Base-by-base conservation (phyloP, 441 rosid species). In the Syzygium malaccense region DNA sequence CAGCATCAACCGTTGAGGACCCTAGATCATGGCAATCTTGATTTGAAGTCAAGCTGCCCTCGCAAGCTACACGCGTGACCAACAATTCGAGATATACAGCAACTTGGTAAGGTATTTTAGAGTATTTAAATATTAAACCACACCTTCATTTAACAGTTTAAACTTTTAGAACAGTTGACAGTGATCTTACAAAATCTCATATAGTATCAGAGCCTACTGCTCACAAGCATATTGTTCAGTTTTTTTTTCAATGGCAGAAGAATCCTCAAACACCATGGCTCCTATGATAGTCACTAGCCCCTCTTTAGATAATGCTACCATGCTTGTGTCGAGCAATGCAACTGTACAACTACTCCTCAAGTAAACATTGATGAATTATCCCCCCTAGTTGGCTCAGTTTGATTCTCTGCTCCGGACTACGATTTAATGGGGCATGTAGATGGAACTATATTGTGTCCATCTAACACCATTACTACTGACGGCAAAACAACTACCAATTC, bases 81-180 rank as follows among this genome's bases (percentile, higher is more conserved):
- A 60, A 17, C 66, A 60, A 32, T 60, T 28, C 8, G n/a, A 28
- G 66, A 60, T 60, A 2, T 17, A 28, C 0, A 0, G 66, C 2
- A 1, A 60, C 66, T 60, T 4, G 0, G 14, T 28, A 17, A 28
- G 4, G 32, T 28, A 32, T 3, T 18, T 13, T 60, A 60, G n/a
- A 13, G 28, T 5, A 60, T 60, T 13, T 13, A 28, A 60, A 6
- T 60, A 14, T 28, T 60, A 60, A 60, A 60, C 0, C n/a, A 60
- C 0, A 0, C 6, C 14, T 14, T 28, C 2, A 60, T 14, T 1
- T 28, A 60, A 28, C 2, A 60, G 6, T 1, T 3, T 14, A 13
- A 28, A 4, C 0, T 28, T 60, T 60, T 28, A 60, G 0, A 60
- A 60, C 1, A 28, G 4, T 60, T 60, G 9, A 12, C 0, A 0